A percentile compares a stretch with the other conserved stretches of the same genome.
These are phyloP conservation scores for Xylariaceae sp. DNA, from an alignment of 2,329 filamentous ascomycete genomes.

Conservation along the genomic window DNA sequence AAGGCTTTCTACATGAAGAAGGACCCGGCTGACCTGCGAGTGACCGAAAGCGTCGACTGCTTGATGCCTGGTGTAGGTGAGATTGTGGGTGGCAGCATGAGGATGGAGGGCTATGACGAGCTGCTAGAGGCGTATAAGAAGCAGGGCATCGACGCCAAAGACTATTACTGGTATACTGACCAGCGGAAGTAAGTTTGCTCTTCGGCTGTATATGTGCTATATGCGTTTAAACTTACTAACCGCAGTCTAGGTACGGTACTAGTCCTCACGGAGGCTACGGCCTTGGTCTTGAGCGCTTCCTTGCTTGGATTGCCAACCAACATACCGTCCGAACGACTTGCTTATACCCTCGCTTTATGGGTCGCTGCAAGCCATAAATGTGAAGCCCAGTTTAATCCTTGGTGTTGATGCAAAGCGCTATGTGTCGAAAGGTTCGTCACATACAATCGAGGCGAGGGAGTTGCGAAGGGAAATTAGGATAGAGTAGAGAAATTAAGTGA, in stretches of 20 bases:
- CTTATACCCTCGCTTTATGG: slow-evolving; percentile 82
- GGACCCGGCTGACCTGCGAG: slow-evolving; percentile 76
- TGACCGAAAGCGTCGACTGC: slow-evolving; percentile 90
- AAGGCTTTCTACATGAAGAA: slow-evolving; percentile 99
- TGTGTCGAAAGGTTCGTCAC: too few species aligned
- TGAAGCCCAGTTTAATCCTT: too few species aligned
- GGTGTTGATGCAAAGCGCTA: too few species aligned
- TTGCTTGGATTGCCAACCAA: slow-evolving; percentile 69
- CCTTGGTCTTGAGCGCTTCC: slow-evolving; percentile 83
- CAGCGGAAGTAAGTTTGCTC: slow-evolving; percentile 92
- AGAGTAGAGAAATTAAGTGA: too few species aligned
- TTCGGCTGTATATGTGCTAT: too few species aligned
- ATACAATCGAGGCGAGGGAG: too few species aligned
- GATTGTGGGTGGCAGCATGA: slow-evolving; percentile 96
- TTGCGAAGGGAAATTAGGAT: too few species aligned
- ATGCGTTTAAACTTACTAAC: too few species aligned
- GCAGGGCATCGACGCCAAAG: slow-evolving; percentile 81
- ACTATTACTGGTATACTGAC: slow-evolving; percentile 99
- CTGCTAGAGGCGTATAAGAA: slow-evolving; percentile 86
- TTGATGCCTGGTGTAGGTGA: slow-evolving; percentile 93
- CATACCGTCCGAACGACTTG: slow-evolving; percentile 70
- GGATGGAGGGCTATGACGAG: slow-evolving; percentile 90
- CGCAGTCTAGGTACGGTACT: slow-evolving; percentile 75
- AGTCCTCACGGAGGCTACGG: slow-evolving; percentile 94
- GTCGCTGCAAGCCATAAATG: slow-evolving; percentile 76